phyloP scores from a whole-genome alignment of 1,139 yeast genomes.

The Yamadazyma dushanensis region DNA sequence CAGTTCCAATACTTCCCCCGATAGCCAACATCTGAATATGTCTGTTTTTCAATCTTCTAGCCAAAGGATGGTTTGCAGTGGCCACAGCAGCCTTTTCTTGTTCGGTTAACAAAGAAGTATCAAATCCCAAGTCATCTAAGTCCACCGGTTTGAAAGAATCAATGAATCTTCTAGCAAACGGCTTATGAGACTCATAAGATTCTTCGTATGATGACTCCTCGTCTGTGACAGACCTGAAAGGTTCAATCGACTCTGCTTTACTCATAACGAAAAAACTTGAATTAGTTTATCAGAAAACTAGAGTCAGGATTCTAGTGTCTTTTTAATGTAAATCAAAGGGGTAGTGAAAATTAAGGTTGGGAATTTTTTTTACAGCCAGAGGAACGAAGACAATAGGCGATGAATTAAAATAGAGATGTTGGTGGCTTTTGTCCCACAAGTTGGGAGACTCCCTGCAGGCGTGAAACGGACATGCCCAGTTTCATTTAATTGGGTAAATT shows the following conservation, averaged over 20 bases:
- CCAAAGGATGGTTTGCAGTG: conserved; percentile 38
- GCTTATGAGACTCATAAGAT: not conserved
- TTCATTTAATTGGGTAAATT: too few relatives aligned
- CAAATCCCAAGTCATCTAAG: conserved; percentile 42
- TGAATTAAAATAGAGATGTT: too few relatives aligned
- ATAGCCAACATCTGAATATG: conserved; percentile 48
- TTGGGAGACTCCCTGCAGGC: too few relatives aligned
- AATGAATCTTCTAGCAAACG: conserved; percentile 22
- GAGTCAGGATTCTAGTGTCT: not conserved
- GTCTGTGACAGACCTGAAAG: not conserved
- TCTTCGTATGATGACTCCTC: conserved; percentile 1
- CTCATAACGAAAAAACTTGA: not conserved
- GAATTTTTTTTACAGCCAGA: not conserved
- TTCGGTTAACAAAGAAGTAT: conserved; percentile 28
- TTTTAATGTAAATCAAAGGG: too few relatives aligned
- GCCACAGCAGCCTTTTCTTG: conserved; percentile 39
- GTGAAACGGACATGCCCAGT: too few relatives aligned
- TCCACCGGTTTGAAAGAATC: conserved; percentile 44
- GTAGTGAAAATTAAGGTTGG: not conserved
- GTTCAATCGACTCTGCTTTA: conserved; percentile 4
- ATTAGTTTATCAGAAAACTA: not conserved
- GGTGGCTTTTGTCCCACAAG: too few relatives aligned
- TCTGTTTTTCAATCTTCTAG: conserved; percentile 37
- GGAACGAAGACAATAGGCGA: too few relatives aligned
- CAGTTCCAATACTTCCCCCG: conserved; percentile 48